These are phyloP conservation scores for Hermanozyma aechmeae DNA, from an alignment of 805 yeast genomes.

Conservation along the genomic window DNA sequence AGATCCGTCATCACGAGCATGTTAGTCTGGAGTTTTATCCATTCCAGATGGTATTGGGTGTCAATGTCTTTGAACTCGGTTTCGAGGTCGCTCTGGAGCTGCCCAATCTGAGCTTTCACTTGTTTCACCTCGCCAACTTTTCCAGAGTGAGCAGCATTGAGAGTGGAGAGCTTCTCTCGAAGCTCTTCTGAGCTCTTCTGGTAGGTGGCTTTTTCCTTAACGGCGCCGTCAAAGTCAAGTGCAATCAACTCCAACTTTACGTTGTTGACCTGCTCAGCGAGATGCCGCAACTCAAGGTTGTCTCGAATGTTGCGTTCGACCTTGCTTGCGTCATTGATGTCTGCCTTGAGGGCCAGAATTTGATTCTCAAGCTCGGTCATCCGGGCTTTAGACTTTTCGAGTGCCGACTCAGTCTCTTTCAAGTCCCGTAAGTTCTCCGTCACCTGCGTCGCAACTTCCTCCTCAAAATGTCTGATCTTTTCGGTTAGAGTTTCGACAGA, in stretches of 20 bases:
- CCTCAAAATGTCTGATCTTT: constrained; percentile 16
- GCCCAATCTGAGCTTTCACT: constrained; percentile 58
- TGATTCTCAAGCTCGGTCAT: constrained; percentile 6
- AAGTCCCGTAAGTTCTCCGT: too few relatives aligned
- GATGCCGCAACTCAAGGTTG: constrained; percentile 48
- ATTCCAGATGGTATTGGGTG: constrained; percentile 52
- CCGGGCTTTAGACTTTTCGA: too few relatives aligned
- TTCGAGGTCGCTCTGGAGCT: constrained; percentile 47
- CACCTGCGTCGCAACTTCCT: constrained; percentile 11
- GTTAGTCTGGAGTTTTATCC: constrained; percentile 70
- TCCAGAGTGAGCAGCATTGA: constrained; percentile 61
- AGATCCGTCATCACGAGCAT: constrained; percentile 73
- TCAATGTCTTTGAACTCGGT: constrained; percentile 69
- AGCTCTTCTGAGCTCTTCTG: constrained; percentile 48
- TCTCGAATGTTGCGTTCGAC: constrained; percentile 56
- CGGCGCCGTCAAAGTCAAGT: constrained; percentile 51
- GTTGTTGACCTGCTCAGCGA: constrained; percentile 27
- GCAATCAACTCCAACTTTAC: constrained; percentile 31
- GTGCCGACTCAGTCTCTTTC: too few relatives aligned
- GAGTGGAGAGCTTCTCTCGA: constrained; percentile 37
- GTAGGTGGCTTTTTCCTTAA: constrained; percentile 49
- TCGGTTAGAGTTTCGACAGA: too few relatives aligned
- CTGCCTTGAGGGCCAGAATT: constrained; percentile 27
- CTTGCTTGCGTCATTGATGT: constrained; percentile 46
- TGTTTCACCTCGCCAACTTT: constrained; percentile 82